Evolutionary conservation across 1,139 yeast genomes (phyloP).

Genomic region (Saccharomyces pastorianus): DNA sequence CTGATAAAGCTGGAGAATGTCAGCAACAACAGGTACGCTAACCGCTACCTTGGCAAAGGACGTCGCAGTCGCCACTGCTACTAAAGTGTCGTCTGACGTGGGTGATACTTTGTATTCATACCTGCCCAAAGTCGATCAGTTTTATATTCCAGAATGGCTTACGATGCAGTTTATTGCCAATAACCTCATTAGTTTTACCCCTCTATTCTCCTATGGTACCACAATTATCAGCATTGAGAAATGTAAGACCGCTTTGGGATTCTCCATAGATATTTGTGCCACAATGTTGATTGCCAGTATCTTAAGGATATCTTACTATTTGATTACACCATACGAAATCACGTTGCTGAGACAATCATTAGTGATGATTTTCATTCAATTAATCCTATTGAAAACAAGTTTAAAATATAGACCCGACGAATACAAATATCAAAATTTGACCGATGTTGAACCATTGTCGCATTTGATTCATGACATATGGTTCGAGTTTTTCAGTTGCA

Average conservation of each 20-base stretch:
- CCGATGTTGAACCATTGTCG: slow-evolving; percentile 23
- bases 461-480: slow-evolving; percentile 27
- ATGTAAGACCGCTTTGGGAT: slow-evolving; percentile 63
- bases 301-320: slow-evolving; percentile 64
- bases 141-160: slow-evolving; percentile 39
- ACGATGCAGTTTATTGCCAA: slow-evolving; percentile 36
- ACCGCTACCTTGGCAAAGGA: background rate
- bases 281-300: slow-evolving; percentile 79
- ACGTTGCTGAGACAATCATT: slow-evolving; percentile 68
- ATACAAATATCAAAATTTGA: slow-evolving; percentile 30
- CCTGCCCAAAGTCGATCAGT: slow-evolving; percentile 34
- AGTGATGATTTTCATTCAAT: slow-evolving; percentile 70
- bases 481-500: slow-evolving; percentile 24
- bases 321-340: slow-evolving; percentile 71
- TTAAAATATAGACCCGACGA: slow-evolving; percentile 46
- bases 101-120: slow-evolving; percentile 24
- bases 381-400: slow-evolving; percentile 53
- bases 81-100: background rate
- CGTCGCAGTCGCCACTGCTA: background rate
- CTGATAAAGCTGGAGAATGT: background rate
- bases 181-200: slow-evolving; percentile 57
- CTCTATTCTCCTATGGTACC: slow-evolving; percentile 77
- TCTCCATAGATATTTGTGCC: slow-evolving; percentile 81
- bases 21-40: background rate
- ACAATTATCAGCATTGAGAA: slow-evolving; percentile 63